Evolutionary conservation across 2,329 filamentous ascomycete species (phyloP).

Genomic region (Iodosphaeria phyllophila): DNA sequence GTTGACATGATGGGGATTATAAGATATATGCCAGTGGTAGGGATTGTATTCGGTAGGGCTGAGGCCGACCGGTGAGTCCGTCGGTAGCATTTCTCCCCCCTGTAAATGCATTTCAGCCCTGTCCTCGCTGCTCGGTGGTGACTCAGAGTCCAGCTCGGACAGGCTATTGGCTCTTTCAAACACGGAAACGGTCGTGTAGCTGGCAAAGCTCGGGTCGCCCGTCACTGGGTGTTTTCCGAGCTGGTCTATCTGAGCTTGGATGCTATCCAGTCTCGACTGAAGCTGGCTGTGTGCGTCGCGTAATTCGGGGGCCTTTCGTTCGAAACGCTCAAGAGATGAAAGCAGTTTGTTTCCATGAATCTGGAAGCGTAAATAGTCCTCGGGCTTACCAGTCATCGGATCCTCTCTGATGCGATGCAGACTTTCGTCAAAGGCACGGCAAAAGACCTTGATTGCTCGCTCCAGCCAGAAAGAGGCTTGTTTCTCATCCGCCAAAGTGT

Average conservation of each 20-base stretch:
- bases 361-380: slow-evolving; percentile 31
- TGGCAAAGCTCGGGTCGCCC: slow-evolving; percentile 12
- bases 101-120: no score
- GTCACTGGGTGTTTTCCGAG: slow-evolving; percentile 17
- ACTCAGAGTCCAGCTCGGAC: slow-evolving; percentile 26
- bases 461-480: slow-evolving; percentile 28
- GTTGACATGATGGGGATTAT: slow-evolving; percentile 5
- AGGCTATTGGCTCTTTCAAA: slow-evolving; percentile 30
- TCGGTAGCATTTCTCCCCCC: no score
- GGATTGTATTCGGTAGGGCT: slow-evolving; percentile 13
- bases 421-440: slow-evolving; percentile 26
- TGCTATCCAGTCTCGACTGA: slow-evolving; percentile 16
- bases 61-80: slow-evolving; percentile 13
- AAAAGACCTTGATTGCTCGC: slow-evolving; percentile 27
- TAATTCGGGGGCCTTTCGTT: slow-evolving; percentile 15
- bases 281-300: slow-evolving; percentile 14
- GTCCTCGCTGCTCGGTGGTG: slow-evolving; percentile 16
- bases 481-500: slow-evolving; percentile 21
- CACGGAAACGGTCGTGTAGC: slow-evolving; percentile 26
- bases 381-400: slow-evolving; percentile 22
- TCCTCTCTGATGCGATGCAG: slow-evolving; percentile 22
- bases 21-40: slow-evolving; percentile 19
- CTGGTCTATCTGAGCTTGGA: slow-evolving; percentile 22
- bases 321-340: slow-evolving; percentile 21
- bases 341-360: slow-evolving; percentile 30